Percentiles rank a stretch among this genome's conserved stretches.
phyloP scores from a whole-genome alignment of 176 grass and related monocot species.

The Triticum monococcum region DNA sequence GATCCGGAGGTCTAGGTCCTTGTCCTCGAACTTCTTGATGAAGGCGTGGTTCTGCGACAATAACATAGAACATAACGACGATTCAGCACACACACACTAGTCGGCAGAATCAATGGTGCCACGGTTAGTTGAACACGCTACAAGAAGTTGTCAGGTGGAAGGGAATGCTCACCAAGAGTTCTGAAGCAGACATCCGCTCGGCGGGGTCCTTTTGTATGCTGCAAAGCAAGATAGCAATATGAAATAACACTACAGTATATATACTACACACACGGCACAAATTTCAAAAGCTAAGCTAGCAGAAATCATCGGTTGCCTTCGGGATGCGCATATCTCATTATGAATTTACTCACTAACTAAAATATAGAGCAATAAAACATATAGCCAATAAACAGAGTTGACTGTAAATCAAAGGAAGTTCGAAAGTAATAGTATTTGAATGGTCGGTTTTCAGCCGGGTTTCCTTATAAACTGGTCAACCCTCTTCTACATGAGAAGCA shows the following conservation, averaged over 20 bases:
- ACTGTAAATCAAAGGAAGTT: not conserved
- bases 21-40: conserved; percentile 94
- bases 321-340: not conserved
- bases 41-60: conserved; percentile 76
- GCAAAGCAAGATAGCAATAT: conserved; percentile 14
- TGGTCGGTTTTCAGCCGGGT: too few relatives aligned
- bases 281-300: not conserved
- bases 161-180: conserved; percentile 73
- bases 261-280: not conserved
- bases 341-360: not conserved
- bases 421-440: not conserved
- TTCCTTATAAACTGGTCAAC: too few relatives aligned
- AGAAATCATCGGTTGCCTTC: not conserved
- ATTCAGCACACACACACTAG: not conserved
- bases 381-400: not conserved
- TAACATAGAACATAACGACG: not conserved
- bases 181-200: conserved; percentile 71
- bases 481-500: too few relatives aligned
- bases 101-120: not conserved
- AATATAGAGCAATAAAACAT: not conserved
- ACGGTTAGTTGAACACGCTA: too few relatives aligned
- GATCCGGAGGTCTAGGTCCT: conserved; percentile 78
- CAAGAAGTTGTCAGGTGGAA: not conserved
- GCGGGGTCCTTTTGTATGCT: conserved; percentile 86
- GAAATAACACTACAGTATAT: not conserved